These are phyloP conservation scores for Vigna angularis DNA, from an alignment of 306 rosid species.

Conservation along the genomic window DNA sequence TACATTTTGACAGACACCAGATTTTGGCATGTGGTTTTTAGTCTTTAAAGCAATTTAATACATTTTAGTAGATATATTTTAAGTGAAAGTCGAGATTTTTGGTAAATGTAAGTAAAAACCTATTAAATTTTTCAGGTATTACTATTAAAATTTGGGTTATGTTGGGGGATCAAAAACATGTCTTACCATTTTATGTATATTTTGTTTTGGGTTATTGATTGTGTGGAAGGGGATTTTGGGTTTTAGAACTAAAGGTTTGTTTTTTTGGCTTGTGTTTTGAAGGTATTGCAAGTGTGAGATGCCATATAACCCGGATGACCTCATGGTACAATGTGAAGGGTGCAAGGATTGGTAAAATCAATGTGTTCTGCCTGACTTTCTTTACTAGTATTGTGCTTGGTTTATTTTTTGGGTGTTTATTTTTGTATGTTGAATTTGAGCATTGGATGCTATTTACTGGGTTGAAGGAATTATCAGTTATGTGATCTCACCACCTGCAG, in stretches of 20 bases:
- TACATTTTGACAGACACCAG: neutral
- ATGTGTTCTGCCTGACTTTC: conserved; percentile 35
- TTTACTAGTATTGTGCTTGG: neutral
- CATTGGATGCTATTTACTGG: neutral
- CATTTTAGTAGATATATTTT: too few species aligned
- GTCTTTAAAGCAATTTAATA: too few species aligned
- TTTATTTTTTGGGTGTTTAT: neutral
- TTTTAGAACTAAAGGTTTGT: neutral
- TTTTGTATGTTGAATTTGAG: neutral
- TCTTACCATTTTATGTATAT: neutral
- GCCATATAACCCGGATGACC: conserved; percentile 91
- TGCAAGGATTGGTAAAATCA: conserved; percentile 80
- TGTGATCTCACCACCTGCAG: conserved; percentile 16
- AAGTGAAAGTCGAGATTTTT: neutral
- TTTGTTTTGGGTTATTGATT: neutral
- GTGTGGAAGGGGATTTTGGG: conserved; percentile 15
- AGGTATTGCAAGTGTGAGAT: conserved; percentile 90
- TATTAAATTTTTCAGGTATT: neutral
- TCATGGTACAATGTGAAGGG: conserved; percentile 87
- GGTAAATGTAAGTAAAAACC: neutral
- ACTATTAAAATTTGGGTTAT: neutral
- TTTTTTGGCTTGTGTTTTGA: conserved; percentile 40
- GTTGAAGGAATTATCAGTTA: neutral
- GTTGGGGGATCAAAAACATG: neutral
- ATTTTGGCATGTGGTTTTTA: too few species aligned